phyloP scores from a whole-genome alignment of 2,329 filamentous ascomycete species.

The Blastomyces gilchristii region DNA sequence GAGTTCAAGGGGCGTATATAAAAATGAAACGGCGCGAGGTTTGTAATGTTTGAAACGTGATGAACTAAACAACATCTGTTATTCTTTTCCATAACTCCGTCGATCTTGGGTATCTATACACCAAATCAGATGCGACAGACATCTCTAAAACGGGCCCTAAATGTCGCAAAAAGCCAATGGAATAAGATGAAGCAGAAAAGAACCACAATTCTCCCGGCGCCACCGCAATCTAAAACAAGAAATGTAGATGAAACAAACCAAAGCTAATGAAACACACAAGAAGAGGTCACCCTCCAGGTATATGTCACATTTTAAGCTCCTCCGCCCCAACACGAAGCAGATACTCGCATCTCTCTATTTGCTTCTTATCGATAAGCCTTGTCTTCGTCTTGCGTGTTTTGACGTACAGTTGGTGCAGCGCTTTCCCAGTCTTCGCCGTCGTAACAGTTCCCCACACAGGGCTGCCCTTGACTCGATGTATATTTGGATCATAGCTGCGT shows the following conservation, averaged over 20 bases:
- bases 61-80: neutral
- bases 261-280: neutral
- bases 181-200: neutral
- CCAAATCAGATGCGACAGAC: neutral
- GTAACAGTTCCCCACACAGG: constrained; percentile 45
- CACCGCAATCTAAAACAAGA: neutral
- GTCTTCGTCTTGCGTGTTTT: constrained; percentile 38
- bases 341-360: constrained; percentile 40
- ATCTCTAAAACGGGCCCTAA: neutral
- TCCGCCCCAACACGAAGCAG: constrained; percentile 39
- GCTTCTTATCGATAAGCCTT: constrained; percentile 34
- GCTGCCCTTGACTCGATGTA: constrained; percentile 34
- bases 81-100: neutral
- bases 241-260: neutral
- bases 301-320: constrained; percentile 37
- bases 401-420: constrained; percentile 34
- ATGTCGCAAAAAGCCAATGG: neutral
- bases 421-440: constrained; percentile 18
- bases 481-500: constrained; percentile 55
- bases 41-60: neutral
- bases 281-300: neutral
- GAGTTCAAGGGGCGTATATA: neutral
- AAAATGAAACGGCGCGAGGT: neutral
- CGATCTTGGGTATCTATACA: neutral
- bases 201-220: neutral